phyloP scores from a whole-genome alignment of 495 filamentous ascomycete species.

The Penicillium chermesinum region DNA sequence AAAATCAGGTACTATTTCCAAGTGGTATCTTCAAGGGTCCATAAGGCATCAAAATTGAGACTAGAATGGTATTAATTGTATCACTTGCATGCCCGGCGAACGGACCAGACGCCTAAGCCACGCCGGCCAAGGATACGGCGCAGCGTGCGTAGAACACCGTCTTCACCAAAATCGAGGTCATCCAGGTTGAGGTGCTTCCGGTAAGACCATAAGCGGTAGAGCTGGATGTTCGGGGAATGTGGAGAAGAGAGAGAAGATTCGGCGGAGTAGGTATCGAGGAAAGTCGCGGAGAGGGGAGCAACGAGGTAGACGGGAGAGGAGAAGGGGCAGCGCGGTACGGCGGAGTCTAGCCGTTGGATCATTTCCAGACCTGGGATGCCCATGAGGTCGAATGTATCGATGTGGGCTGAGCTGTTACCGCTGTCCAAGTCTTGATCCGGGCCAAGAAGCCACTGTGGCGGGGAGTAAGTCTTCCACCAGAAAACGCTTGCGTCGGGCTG shows the following conservation, averaged over 20 bases:
- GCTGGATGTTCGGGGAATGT: constrained; percentile 16
- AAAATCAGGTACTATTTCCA: neutral
- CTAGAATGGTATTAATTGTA: neutral
- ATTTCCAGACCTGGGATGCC: constrained; percentile 61
- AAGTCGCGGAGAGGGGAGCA: constrained; percentile 64
- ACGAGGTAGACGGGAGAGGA: constrained; percentile 51
- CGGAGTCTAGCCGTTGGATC: constrained; percentile 48
- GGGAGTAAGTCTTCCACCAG: constrained; percentile 98
- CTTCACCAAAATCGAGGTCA: constrained; percentile 83
- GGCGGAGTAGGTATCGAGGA: constrained; percentile 57
- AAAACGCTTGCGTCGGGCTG: constrained; percentile 61
- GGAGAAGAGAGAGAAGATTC: constrained; percentile 14
- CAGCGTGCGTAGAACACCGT: constrained; percentile 74
- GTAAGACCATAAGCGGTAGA: constrained; percentile 69
- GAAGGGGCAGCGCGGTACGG: constrained; percentile 51
- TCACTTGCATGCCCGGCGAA: constrained; percentile 31
- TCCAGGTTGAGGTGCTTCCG: constrained; percentile 79
- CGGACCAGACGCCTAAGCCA: constrained; percentile 75
- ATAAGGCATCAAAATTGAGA: neutral
- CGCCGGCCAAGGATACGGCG: constrained; percentile 70
- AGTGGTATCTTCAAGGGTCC: neutral
- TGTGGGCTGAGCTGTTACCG: constrained; percentile 25
- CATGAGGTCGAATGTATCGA: constrained; percentile 79
- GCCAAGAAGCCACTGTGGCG: constrained; percentile 86
- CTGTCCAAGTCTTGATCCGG: constrained; percentile 51